Percentiles rank a stretch among this genome's conserved stretches.
Evolutionary conservation across 2,329 filamentous ascomycete genomes (phyloP).

Genomic region (Emmonsia crescens): DNA sequence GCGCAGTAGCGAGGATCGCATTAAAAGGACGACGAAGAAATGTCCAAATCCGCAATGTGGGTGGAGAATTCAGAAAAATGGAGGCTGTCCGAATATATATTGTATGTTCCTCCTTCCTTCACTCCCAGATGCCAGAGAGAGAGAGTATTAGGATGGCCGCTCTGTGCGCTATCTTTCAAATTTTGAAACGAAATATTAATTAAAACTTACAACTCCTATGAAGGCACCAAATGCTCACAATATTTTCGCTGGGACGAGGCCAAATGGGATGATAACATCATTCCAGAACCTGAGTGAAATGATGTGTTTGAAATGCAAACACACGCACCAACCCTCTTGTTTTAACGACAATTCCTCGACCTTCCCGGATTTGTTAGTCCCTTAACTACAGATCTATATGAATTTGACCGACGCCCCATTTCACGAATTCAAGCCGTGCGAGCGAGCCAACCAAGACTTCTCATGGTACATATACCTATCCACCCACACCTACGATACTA

Average conservation of each 20-base stretch:
- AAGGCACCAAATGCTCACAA: slow-evolving; percentile 1
- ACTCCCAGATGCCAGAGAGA: not conserved
- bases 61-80: slow-evolving; percentile 12
- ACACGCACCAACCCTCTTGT: not conserved
- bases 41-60: slow-evolving; percentile 11
- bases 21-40: slow-evolving; percentile 11
- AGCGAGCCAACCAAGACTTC: too few species aligned
- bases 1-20: slow-evolving; percentile 7
- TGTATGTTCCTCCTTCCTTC: slow-evolving; percentile 8
- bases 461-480: too few species aligned
- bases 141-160: not conserved
- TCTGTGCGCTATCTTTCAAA: too few species aligned
- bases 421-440: too few species aligned
- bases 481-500: too few species aligned
- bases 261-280: not conserved
- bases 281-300: slow-evolving; percentile 1
- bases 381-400: too few species aligned
- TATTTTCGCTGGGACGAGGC: not conserved
- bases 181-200: not conserved
- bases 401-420: too few species aligned
- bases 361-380: too few species aligned
- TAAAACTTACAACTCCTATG: not conserved
- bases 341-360: too few species aligned
- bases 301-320: not conserved
- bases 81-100: slow-evolving; percentile 12